A percentile compares a stretch with the other conserved stretches of the same genome.
These are phyloP conservation scores for Sanghuangporus baumii DNA, from an alignment of 1,284 basidiomycete genomes.

Conservation along the genomic window DNA sequence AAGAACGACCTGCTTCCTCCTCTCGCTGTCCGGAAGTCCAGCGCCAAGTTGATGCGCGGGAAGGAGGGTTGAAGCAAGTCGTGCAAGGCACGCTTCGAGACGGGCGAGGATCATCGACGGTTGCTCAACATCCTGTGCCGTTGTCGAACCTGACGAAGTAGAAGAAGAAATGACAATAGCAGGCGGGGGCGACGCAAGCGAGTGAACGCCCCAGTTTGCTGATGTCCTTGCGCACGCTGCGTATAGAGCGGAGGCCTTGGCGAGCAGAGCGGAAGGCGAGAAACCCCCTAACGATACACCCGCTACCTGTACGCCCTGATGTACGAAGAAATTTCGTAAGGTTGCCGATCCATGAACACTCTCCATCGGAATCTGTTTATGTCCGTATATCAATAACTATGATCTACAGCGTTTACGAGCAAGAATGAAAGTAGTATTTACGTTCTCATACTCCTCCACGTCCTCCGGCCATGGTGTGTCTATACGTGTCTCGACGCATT, in stretches of 20 bases:
- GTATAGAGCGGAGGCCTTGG: slow-evolving; percentile 70
- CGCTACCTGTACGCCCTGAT: slow-evolving; percentile 40
- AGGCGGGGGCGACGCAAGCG: slow-evolving; percentile 15
- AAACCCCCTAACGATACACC: slow-evolving; percentile 39
- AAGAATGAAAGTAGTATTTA: slow-evolving; percentile 16
- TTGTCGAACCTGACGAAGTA: slow-evolving; percentile 17
- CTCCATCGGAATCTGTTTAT: slow-evolving; percentile 49
- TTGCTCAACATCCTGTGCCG: slow-evolving; percentile 35
- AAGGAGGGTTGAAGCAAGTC: slow-evolving; percentile 56
- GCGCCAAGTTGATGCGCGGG: slow-evolving; percentile 59
- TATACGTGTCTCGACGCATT: slow-evolving; percentile 31
- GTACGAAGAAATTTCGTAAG: slow-evolving; percentile 51
- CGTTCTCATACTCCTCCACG: slow-evolving; percentile 32
- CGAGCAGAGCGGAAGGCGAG: slow-evolving; percentile 56
- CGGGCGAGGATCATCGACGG: slow-evolving; percentile 46
- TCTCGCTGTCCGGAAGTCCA: slow-evolving; percentile 46
- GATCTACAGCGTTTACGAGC: not conserved
- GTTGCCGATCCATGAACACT: slow-evolving; percentile 47
- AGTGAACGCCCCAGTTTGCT: slow-evolving; percentile 53
- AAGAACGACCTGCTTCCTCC: slow-evolving; percentile 49
- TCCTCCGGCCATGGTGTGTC: slow-evolving; percentile 38
- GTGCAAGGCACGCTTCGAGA: slow-evolving; percentile 56
- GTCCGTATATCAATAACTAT: not conserved
- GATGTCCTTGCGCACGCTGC: slow-evolving; percentile 58
- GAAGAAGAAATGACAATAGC: not conserved